These are phyloP conservation scores for Coemansia sp. DNA, from an alignment of 192 early-diverging fungal genomes.

Conservation along the genomic window DNA sequence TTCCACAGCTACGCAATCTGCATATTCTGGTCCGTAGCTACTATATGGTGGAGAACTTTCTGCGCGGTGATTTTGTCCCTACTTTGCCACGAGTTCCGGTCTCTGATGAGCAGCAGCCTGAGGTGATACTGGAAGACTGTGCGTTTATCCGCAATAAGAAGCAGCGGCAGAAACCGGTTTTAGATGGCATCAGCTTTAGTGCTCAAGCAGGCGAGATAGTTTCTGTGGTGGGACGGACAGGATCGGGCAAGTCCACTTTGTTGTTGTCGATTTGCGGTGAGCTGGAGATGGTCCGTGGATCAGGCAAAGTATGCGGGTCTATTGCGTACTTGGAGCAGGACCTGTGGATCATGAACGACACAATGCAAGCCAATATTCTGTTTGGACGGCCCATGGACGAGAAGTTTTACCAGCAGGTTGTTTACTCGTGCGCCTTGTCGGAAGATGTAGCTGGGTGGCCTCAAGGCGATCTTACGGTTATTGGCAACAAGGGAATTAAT, in stretches of 20 bases:
- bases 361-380: conserved; percentile 75
- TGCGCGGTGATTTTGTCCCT: conserved; percentile 26
- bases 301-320: conserved; percentile 18
- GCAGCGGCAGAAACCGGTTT: background rate
- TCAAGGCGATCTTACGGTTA: conserved; percentile 66
- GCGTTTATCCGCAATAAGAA: conserved; percentile 16
- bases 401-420: conserved; percentile 57
- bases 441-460: conserved; percentile 64
- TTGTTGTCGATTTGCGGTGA: conserved; percentile 60
- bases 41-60: conserved; percentile 10
- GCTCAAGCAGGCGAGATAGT: conserved; percentile 46
- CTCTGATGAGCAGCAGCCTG: background rate
- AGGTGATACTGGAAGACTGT: conserved; percentile 13
- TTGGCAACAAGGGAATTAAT: conserved; percentile 69
- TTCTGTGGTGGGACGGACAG: conserved; percentile 59
- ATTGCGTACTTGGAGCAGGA: conserved; percentile 34
- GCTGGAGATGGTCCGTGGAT: conserved; percentile 36
- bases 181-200: conserved; percentile 10
- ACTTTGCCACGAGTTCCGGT: conserved; percentile 8
- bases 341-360: conserved; percentile 44
- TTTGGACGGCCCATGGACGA: conserved; percentile 67
- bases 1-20: background rate
- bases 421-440: conserved; percentile 61
- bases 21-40: background rate
- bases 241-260: conserved; percentile 64